Evolutionary conservation across 2,329 filamentous ascomycete genomes (phyloP).

Genomic region (Fusarium armeniacum): DNA sequence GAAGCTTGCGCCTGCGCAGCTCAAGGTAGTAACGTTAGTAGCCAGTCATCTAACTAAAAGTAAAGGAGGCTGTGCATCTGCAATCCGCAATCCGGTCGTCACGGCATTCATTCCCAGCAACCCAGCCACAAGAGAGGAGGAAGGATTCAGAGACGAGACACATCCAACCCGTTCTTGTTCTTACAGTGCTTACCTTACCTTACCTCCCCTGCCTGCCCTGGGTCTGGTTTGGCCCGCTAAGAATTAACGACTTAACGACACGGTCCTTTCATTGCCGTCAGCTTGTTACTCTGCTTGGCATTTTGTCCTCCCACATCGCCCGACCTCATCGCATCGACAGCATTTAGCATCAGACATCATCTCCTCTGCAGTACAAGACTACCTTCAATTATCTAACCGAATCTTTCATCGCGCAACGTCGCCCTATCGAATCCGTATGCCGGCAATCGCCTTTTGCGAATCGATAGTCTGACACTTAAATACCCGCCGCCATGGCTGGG

Average conservation of each 20-base stretch:
- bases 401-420: slow-evolving; percentile 19
- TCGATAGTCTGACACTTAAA: slow-evolving; percentile 53
- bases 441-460: slow-evolving; percentile 48
- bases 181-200: slow-evolving; percentile 40
- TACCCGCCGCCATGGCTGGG: slow-evolving; percentile 71
- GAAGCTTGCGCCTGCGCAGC: slow-evolving; percentile 28
- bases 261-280: slow-evolving; percentile 32
- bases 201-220: slow-evolving; percentile 19
- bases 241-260: slow-evolving; percentile 36
- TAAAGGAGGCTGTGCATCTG: slow-evolving; percentile 46
- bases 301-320: slow-evolving; percentile 29
- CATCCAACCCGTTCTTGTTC: not conserved
- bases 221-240: slow-evolving; percentile 19
- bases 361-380: slow-evolving; percentile 4
- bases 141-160: slow-evolving; percentile 1
- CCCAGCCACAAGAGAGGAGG: slow-evolving; percentile 36
- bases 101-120: slow-evolving; percentile 27
- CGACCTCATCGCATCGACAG: slow-evolving; percentile 34
- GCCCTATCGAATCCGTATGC: slow-evolving; percentile 53
- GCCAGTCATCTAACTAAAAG: slow-evolving; percentile 1
- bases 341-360: slow-evolving; percentile 13
- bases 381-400: slow-evolving; percentile 3
- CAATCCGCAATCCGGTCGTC: slow-evolving; percentile 30
- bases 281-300: slow-evolving; percentile 41
- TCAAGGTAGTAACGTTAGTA: slow-evolving; percentile 2